Percentiles rank a stretch among this genome's conserved stretches.
Evolutionary conservation across 2,329 filamentous ascomycete genomes (phyloP).

Genomic region (Aspergillus sp.): DNA sequence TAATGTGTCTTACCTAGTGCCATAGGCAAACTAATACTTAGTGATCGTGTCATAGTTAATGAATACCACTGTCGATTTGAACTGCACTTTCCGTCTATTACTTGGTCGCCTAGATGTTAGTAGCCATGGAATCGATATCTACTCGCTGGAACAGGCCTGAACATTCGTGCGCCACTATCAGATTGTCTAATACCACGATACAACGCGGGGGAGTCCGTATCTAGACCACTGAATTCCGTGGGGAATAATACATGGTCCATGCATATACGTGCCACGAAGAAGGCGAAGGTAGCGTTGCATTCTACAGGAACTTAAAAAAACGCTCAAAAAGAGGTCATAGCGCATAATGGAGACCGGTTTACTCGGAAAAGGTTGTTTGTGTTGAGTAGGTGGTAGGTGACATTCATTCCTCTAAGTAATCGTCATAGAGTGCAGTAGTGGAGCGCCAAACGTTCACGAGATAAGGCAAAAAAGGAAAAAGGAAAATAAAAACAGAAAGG

Average conservation of each 20-base stretch:
- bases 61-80: too few relatives aligned
- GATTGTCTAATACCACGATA: background rate
- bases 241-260: background rate
- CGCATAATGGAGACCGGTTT: background rate
- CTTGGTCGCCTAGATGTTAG: background rate
- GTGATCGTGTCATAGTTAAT: too few relatives aligned
- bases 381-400: background rate
- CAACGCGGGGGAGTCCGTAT: background rate
- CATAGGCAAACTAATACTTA: too few relatives aligned
- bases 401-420: constrained; percentile 1
- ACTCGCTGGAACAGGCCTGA: too few relatives aligned
- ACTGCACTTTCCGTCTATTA: too few relatives aligned
- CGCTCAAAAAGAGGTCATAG: background rate
- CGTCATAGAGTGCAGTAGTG: constrained; percentile 6
- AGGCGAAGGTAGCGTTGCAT: background rate
- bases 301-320: background rate
- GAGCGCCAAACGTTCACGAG: background rate
- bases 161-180: background rate
- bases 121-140: background rate
- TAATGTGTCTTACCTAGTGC: too few relatives aligned
- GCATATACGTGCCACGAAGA: background rate
- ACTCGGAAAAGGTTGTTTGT: background rate
- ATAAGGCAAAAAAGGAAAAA: background rate
- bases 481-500: background rate
- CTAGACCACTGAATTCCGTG: background rate